These are phyloP conservation scores for Trichocomaceae sp. DNA, from an alignment of 2,329 filamentous ascomycete species.

Conservation along the genomic window DNA sequence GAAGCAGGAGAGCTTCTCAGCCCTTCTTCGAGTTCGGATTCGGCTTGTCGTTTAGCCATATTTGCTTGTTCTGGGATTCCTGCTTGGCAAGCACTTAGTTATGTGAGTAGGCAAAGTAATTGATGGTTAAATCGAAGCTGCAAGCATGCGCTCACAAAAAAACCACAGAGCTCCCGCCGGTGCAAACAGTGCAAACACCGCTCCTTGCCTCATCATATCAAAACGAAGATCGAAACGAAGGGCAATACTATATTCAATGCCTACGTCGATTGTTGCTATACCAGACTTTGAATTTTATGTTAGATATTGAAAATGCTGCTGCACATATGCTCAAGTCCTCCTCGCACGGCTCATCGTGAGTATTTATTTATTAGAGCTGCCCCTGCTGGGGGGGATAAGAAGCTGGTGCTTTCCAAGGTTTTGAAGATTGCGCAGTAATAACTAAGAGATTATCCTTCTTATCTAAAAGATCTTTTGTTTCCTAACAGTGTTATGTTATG, in stretches of 20 bases:
- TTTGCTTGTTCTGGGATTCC: constrained; percentile 10
- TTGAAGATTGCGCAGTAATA: background rate
- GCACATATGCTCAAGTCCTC: background rate
- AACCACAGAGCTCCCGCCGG: constrained; percentile 3
- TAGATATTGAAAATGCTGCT: too few species aligned
- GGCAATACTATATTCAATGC: too few species aligned
- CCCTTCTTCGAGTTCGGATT: constrained; percentile 35
- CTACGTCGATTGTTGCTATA: too few species aligned
- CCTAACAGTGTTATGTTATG: constrained; percentile 21
- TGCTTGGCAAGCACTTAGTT: background rate
- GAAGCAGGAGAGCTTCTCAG: constrained; percentile 35
- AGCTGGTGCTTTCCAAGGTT: background rate
- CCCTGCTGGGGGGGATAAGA: background rate
- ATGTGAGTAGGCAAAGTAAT: constrained; percentile 9
- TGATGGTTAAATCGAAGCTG: constrained; percentile 14
- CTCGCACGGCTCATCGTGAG: background rate
- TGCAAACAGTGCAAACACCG: constrained; percentile 10
- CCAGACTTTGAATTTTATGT: too few species aligned
- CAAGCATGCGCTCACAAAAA: background rate
- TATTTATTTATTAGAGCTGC: background rate
- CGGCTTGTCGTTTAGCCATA: constrained; percentile 45
- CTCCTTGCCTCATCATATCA: background rate
- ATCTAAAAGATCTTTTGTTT: background rate
- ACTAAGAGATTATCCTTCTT: background rate
- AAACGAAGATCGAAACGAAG: too few species aligned